Conservation (phyloP, 306 rosid genomes). For the Quercus parvula region DNA sequence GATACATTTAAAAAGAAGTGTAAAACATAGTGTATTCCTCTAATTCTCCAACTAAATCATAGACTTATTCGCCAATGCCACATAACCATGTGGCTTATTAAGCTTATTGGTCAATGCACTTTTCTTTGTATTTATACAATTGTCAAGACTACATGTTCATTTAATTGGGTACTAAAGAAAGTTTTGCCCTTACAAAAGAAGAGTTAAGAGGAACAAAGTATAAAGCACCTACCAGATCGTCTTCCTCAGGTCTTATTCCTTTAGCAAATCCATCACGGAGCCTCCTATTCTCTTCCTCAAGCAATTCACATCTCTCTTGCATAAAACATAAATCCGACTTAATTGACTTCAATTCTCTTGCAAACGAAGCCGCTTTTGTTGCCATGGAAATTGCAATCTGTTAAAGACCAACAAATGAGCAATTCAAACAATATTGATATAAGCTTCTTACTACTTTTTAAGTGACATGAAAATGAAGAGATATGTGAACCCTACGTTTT, state of each 20-base stretch:
- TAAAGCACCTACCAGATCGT: slow-evolving; percentile 63
- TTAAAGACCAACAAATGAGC: background rate
- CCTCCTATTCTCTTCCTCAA: slow-evolving; percentile 89
- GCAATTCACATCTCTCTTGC: slow-evolving; percentile 73
- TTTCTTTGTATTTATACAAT: too few species aligned
- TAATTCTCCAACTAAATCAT: too few species aligned
- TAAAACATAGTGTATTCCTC: too few species aligned
- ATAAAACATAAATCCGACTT: slow-evolving; percentile 67
- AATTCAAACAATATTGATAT: background rate
- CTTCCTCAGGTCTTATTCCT: slow-evolving; percentile 86
- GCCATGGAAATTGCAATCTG: slow-evolving; percentile 96
- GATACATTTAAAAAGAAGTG: too few species aligned
- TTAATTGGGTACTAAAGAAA: too few species aligned
- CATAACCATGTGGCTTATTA: too few species aligned
- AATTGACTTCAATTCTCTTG: slow-evolving; percentile 73
- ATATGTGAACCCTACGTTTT: slow-evolving; percentile 51
- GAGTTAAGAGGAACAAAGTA: background rate
- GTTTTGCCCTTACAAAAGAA: too few species aligned
- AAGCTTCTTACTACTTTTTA: background rate
- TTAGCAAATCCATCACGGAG: slow-evolving; percentile 66
- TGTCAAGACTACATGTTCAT: too few species aligned
- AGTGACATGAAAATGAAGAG: background rate
- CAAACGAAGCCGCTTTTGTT: slow-evolving; percentile 69
- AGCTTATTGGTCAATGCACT: too few species aligned
- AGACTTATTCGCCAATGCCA: too few species aligned